Evolutionary conservation across 116 monocot species (phyloP).

Genomic region (Trichopus zeylanicus): DNA sequence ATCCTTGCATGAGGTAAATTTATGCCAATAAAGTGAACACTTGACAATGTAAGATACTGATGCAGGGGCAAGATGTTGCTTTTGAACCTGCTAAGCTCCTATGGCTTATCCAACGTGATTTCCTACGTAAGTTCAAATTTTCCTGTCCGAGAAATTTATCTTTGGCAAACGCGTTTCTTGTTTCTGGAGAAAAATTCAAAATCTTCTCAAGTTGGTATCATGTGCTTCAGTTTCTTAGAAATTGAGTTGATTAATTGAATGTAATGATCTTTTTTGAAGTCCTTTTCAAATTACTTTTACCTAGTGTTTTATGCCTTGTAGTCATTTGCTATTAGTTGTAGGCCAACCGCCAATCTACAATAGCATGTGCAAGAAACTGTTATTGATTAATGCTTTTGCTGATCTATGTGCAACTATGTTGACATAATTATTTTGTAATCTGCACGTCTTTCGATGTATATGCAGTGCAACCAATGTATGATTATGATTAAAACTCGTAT

Average conservation of each 20-base stretch:
- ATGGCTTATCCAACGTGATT: conserved; percentile 99
- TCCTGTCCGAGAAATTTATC: background rate
- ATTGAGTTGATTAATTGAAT: too few species aligned
- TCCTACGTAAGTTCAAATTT: conserved; percentile 77
- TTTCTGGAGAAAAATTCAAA: background rate
- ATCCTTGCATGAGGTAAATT: background rate
- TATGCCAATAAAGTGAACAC: background rate
- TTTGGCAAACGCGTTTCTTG: background rate
- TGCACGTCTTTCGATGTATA: too few species aligned
- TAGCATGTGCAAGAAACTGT: too few species aligned
- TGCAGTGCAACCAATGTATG: too few species aligned
- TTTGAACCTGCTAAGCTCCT: conserved; percentile 97
- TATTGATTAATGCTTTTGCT: too few species aligned
- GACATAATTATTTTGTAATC: too few species aligned
- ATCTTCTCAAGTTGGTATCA: background rate
- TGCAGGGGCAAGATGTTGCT: conserved; percentile 94
- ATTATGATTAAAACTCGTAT: too few species aligned
- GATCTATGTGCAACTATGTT: too few species aligned
- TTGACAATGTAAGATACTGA: background rate
- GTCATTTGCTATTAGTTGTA: too few species aligned
- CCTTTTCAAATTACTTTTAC: too few species aligned
- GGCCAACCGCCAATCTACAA: background rate
- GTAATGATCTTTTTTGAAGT: too few species aligned
- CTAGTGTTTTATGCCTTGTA: background rate
- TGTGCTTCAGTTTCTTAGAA: background rate